Evolutionary conservation across 345 rosid genomes (phyloP), one percentile per base, ranked within the genome.

Genomic region (Eucalyptus sideroxylon): DNA sequence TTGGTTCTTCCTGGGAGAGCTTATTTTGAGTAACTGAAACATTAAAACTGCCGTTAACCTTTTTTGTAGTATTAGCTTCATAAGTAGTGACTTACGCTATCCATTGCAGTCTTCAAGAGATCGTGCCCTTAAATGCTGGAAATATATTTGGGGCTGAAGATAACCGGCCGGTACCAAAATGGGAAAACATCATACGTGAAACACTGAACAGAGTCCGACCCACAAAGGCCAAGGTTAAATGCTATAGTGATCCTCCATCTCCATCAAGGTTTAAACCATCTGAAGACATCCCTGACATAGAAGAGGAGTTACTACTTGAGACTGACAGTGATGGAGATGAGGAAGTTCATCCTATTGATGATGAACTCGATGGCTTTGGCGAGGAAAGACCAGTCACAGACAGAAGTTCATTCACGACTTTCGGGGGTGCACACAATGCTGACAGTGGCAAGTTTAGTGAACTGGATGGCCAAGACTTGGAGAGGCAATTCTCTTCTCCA

Each of bases 121-220:
- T 98, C 72, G 98, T 98, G 77, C 99, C 99, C 37, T 93, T 98
- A 83, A 98, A 95, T 91, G 97, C 99, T 87, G 99, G 98, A 86
- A 98, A 98, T 90, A 95, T 98, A 62, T 96, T 98, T 87, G 99
- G 99, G 65, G 95, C 98, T 47, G 99, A 98, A 95, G 99, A 98
- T 91, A 93, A 88, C 87, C 94, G 97, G 85, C 97, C 99, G 0
- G 96, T 95, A 89, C 91, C 93, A 24, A 95, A 92, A 91, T 97
- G 99, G 99, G 99, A 97, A 93, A 96, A 94, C 90, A 93, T 95
- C 55, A 94, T 98, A 77, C 98, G 99, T 72, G 95, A 94, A 47
- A 92, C 97, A 67, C 93, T 98, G 69, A 93, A 94, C 89, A 92
- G 96, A 93, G 92, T 95, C 88, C 93, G 91, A 88, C 96, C 95